A percentile compares a stretch with the other conserved stretches of the same genome.
These are phyloP conservation scores for Cladosporium sp. DNA, from an alignment of 2,329 filamentous ascomycete genomes.

Conservation along the genomic window DNA sequence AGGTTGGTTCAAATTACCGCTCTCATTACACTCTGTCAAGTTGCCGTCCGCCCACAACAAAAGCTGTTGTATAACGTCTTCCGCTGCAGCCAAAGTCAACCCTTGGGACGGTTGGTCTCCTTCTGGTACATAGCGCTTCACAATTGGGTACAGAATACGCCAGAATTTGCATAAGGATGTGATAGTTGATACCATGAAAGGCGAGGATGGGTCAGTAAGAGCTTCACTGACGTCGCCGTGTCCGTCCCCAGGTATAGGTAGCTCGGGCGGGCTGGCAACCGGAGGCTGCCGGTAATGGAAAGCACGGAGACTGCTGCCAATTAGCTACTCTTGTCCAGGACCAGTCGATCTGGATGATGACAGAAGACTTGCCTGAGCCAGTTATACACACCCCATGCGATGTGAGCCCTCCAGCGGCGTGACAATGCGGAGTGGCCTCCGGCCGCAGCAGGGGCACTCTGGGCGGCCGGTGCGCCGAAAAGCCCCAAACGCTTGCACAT, in stretches of 20 bases:
- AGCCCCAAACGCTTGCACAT: slow-evolving; percentile 7
- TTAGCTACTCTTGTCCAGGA: background rate
- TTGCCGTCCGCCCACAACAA: slow-evolving; percentile 1
- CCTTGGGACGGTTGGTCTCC: background rate
- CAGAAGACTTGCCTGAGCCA: background rate
- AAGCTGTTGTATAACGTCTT: background rate
- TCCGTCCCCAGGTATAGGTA: slow-evolving; percentile 3
- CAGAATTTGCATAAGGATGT: slow-evolving; percentile 6
- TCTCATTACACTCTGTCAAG: background rate
- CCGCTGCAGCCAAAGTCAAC: background rate
- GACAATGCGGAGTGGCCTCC: background rate
- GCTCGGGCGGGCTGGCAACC: background rate
- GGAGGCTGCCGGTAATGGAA: slow-evolving; percentile 6
- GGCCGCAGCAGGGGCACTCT: background rate
- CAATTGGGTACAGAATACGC: slow-evolving; percentile 5
- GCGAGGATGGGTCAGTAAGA: background rate
- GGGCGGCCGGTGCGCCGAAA: background rate
- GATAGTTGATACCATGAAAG: background rate
- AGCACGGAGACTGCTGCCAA: background rate
- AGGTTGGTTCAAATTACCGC: background rate
- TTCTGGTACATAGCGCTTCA: background rate
- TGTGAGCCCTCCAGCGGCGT: background rate
- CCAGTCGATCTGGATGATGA: background rate
- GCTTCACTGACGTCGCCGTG: background rate
- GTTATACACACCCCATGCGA: slow-evolving; percentile 7